Evolutionary conservation across 2,329 filamentous ascomycete genomes (phyloP), one percentile per base, ranked within the genome.

Genomic region (Cytospora schulzeri): DNA sequence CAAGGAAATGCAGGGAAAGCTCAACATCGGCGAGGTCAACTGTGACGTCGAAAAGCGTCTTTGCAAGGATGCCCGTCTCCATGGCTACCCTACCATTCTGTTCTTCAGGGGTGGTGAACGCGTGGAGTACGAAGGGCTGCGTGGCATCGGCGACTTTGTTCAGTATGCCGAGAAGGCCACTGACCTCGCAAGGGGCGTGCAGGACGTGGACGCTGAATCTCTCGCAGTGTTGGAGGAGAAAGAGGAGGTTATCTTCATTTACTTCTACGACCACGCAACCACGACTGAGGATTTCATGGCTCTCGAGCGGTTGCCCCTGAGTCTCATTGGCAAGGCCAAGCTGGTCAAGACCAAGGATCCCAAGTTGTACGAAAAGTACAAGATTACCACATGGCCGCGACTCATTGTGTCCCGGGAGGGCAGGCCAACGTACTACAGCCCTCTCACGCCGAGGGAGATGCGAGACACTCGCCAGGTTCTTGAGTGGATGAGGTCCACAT

Each of bases 181-280:
- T 50, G 90, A 93, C 60, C 83, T 92, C 63, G 88, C 88, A 12
- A 82, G 84, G 56, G 92, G 92, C 52, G 88, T 99, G 31, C 86
- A 86, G 65, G 90, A 98, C 71, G 91, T 99, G 14, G 88, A 93
- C 72, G 88, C 89, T 12, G 85, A 83, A 28, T 81, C 85, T 4
- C 93, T 99, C 73, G 88, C 91, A 75, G 88, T 88, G 67, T 81
- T 99, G 71, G 94, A 99, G 76, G 85, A 95, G 80, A 94, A 91
- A 68, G 92, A 98, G 71, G 93, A 98, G 66, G 95, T 99, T 67
- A 90, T 98, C 62, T 99, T 99, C 76, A 80, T 97, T 69, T 99
- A 98, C 80, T 96, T 98, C 77, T 99, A 97, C 77, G 95, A 99
- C 74, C 89, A 96, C 70, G 95, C 95, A 15, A 97, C 94, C 2